phyloP scores from a whole-genome alignment of 202 grass and related monocot species.

The Schoenoplectus triqueter region DNA sequence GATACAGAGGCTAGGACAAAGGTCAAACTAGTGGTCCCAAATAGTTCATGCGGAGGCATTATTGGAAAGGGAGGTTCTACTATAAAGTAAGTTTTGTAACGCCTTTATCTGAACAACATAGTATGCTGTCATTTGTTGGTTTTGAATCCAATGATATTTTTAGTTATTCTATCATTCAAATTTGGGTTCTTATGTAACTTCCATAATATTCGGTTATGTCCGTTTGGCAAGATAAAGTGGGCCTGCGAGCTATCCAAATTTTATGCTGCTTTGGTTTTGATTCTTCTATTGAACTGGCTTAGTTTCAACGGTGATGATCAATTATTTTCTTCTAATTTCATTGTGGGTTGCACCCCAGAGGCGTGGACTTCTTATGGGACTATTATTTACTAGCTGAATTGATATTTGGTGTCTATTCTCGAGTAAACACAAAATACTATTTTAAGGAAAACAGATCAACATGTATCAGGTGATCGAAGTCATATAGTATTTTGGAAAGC shows the following conservation, averaged over 20 bases:
- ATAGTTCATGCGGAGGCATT: slow-evolving; percentile 95
- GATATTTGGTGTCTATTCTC: too few species aligned
- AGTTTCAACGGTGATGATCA: background rate
- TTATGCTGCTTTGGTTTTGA: slow-evolving; percentile 3
- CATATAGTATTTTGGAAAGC: too few species aligned
- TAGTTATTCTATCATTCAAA: background rate
- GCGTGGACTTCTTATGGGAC: too few species aligned
- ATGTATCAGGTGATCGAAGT: too few species aligned
- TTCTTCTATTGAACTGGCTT: background rate
- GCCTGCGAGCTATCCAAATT: background rate
- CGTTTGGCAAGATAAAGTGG: background rate
- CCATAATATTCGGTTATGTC: slow-evolving; percentile 28
- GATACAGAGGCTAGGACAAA: slow-evolving; percentile 86
- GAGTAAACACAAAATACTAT: too few species aligned
- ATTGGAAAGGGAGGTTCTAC: slow-evolving; percentile 98
- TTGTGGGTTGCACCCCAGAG: too few species aligned
- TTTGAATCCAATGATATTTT: slow-evolving; percentile 1
- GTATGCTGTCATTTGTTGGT: slow-evolving; percentile 3
- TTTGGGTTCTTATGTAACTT: slow-evolving; percentile 20
- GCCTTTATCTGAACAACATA: slow-evolving; percentile 28
- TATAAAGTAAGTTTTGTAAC: slow-evolving; percentile 73
- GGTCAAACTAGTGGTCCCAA: slow-evolving; percentile 90
- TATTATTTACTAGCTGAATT: too few species aligned
- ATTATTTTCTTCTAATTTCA: slow-evolving; percentile 8
- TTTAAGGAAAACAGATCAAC: too few species aligned